Evolutionary conservation across 2,329 filamentous ascomycete genomes (phyloP), one percentile per base, ranked within the genome.

Genomic region (Colletotrichum cordylinicola): DNA sequence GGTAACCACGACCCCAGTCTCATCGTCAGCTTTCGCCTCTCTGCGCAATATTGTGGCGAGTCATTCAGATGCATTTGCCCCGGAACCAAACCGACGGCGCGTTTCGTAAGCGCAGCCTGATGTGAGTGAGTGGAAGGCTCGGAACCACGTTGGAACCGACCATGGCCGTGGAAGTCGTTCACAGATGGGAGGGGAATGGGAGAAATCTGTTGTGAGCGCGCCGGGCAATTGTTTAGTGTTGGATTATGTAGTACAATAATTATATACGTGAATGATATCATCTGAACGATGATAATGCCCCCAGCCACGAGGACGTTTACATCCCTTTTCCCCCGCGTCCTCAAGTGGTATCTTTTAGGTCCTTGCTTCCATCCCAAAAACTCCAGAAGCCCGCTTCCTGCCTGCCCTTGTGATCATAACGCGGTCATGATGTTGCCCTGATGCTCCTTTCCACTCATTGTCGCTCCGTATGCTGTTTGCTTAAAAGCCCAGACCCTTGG

Each of bases 321-420:
- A 35, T 27, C 24, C n/a, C 48, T 48, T 24, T 16, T 37, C 56
- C 16, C 21, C 18, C 18, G 15, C 31, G 39, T 62, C 64, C 37
- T 62, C n/a, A 18, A 24, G 33, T 58, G 62, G 33, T 72, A 67
- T 75, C 39, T 43, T 27, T 61, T 66, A 31, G 29, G 43, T 60
- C 24, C 33, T 27, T 35, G 66, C 43, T 70, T 43, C 33, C 24
- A 15, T 21, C 29, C 65, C 62, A 29, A 39, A 71, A 71, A 72
- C 68, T 72, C 61, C 72, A 67, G 35, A 72, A 69, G 64, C 74
- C 64, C 43, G 70, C 64, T 73, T 62, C 58, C 70, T 73, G 35
- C 35, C 29, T 31, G 29, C 58, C 58, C 43, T 33, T 62, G 55
- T 52, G 16, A 62, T 75, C 35, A 69, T 68, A 60, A 35, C 21